phyloP scores from a whole-genome alignment of 441 rosid genomes.

The Gossypium trilobum region DNA sequence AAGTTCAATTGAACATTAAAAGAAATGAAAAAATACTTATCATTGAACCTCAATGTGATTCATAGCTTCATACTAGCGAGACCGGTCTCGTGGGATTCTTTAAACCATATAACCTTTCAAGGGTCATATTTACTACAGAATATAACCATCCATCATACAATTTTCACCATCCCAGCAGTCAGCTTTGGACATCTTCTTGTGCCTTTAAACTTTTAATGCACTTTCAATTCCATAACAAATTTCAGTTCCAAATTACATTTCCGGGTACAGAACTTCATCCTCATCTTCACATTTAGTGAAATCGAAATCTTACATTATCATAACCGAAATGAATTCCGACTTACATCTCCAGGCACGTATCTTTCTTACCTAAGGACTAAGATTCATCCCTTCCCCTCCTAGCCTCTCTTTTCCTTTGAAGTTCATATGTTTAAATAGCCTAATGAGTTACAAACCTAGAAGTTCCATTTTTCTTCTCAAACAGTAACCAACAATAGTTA shows the following conservation, averaged over 20 bases:
- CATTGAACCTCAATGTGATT: neutral
- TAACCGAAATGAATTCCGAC: neutral
- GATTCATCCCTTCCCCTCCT: neutral
- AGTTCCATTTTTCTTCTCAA: neutral
- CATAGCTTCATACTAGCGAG: neutral
- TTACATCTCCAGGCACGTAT: neutral
- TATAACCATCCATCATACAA: neutral
- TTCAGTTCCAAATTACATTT: conserved; percentile 1
- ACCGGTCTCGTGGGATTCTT: neutral
- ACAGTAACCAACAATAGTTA: neutral
- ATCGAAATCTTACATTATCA: neutral
- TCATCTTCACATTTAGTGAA: neutral
- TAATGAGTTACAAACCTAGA: neutral
- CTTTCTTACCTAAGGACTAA: neutral
- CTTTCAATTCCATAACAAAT: neutral
- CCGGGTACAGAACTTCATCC: neutral
- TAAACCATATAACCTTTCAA: neutral
- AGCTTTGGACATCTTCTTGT: neutral
- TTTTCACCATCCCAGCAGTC: neutral
- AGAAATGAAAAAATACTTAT: neutral
- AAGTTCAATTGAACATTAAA: neutral
- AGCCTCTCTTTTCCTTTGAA: neutral
- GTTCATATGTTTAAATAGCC: neutral
- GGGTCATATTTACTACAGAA: neutral
- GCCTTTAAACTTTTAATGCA: neutral